Base-by-base conservation (phyloP, 2,329 filamentous ascomycete genomes). In the Pestalotiopsis sp. region DNA sequence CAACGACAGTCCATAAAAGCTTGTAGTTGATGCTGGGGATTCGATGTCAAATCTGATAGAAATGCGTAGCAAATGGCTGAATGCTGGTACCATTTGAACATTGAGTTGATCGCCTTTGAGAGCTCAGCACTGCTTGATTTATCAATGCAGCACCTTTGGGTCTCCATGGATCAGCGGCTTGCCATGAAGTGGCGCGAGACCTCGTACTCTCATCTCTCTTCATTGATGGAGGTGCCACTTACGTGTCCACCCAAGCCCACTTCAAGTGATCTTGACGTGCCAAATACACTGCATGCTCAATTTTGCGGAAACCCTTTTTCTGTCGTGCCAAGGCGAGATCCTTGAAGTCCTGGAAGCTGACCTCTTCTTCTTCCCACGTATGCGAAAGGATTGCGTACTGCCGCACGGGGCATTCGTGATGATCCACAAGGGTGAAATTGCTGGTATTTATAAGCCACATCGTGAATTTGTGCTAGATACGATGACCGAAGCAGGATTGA, bases 301-400 rank as follows among this genome's bases (percentile, higher is more conserved):
- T 72, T 59, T 75, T 74, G 9, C 36, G 39, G 49, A 71, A 3
- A 67, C 70, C 25, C 56, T 49, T 65, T n/a, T 60, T 69, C 27
- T 11, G 52, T 13, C 56, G 25, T 17, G 41, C 58, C 4, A 62
- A 23, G 25, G 13, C 11, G 23, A 58, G n/a, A 52, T 69, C 52
- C 14, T 39, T 23, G 20, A 73, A 72, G 36, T 78, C 74, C n/a
- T 78, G 72, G 38, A 77, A 76, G 3, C 70, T 71, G 0, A 79
- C 72, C 59, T 81, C 78, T 0, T 76, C 74, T 1, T 72, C 68
- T 13, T 72, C 74, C 78, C 79, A 81, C 0, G 76, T 79, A 57
- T 81, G 80, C 1, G 78, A 81, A 0, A 82, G 73, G 27, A 81
- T 81, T 13, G 75, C 78, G 65, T 80, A 82, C 0, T 63, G 11